Evolutionary conservation across 768 basidiomycete genomes (phyloP).

Genomic region (Boletus pseudo-olivaceus): DNA sequence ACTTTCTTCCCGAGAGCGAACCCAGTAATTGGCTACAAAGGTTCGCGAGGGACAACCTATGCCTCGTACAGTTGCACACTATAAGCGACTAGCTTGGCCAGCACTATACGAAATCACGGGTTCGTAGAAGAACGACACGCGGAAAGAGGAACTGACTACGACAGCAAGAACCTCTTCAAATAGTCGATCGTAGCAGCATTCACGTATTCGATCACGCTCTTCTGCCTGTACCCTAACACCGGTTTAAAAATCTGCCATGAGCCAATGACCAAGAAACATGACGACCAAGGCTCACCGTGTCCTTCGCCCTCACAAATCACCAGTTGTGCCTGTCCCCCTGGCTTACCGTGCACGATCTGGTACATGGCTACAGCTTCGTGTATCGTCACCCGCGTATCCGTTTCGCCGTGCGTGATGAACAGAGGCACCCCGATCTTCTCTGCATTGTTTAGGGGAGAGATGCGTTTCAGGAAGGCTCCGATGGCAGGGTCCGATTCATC

Average conservation of each 20-base stretch:
- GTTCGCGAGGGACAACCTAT: neutral
- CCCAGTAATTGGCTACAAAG: neutral
- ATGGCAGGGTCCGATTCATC: conserved; percentile 38
- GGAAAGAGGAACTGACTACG: conserved; percentile 11
- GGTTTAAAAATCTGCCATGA: neutral
- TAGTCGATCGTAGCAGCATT: conserved; percentile 39
- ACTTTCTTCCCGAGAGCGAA: neutral
- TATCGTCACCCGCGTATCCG: conserved; percentile 38
- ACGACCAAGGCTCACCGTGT: conserved; percentile 32
- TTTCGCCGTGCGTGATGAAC: conserved; percentile 41
- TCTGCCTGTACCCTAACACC: conserved; percentile 39
- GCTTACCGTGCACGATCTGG: conserved; percentile 25
- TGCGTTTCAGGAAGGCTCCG: conserved; percentile 35
- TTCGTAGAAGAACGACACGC: neutral
- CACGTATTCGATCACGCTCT: conserved; percentile 41
- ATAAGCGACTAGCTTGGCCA: conserved; percentile 1
- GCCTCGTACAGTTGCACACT: neutral
- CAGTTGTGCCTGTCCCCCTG: conserved; percentile 32
- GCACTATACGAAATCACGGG: neutral
- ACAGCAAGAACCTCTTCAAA: conserved; percentile 34
- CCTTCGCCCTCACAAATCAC: conserved; percentile 42
- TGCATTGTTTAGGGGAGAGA: conserved; percentile 39
- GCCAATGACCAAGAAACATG: neutral
- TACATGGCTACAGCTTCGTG: conserved; percentile 39
- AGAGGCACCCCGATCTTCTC: conserved; percentile 36